These are phyloP conservation scores for Meripilus lineatus DNA, from an alignment of 1,284 basidiomycete species.

Conservation along the genomic window DNA sequence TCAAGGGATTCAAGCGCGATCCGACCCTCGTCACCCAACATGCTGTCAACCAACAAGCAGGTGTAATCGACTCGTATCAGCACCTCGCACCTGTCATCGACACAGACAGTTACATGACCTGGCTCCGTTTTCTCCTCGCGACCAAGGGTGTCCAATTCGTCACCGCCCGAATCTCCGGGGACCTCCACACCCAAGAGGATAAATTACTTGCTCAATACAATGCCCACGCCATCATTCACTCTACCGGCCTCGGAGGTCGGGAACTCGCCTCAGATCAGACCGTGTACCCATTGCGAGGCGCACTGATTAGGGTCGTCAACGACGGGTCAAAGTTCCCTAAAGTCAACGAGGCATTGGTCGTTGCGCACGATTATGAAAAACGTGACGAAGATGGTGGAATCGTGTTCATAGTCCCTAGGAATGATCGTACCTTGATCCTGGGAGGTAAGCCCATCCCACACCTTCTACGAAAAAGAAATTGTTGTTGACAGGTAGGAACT, in stretches of 20 bases:
- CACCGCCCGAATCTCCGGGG: conserved; percentile 24
- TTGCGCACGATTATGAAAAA: conserved; percentile 17
- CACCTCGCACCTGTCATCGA: conserved; percentile 31
- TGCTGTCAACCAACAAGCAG: conserved; percentile 24
- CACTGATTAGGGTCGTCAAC: conserved; percentile 33
- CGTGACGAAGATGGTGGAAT: conserved; percentile 17
- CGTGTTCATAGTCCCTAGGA: conserved; percentile 18
- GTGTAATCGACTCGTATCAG: conserved; percentile 32
- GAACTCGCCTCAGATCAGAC: conserved; percentile 29
- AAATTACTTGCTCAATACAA: conserved; percentile 24
- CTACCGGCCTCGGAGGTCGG: conserved; percentile 28
- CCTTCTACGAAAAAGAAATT: no score
- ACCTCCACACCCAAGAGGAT: conserved; percentile 26
- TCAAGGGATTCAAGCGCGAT: conserved; percentile 29
- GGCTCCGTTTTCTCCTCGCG: conserved; percentile 25
- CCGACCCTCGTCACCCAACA: conserved; percentile 16
- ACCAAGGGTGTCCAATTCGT: conserved; percentile 28
- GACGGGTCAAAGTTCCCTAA: conserved; percentile 32
- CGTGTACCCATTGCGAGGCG: conserved; percentile 34
- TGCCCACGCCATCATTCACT: conserved; percentile 32
- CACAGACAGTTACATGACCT: conserved; percentile 32
- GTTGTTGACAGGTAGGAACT: no score
- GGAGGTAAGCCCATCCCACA: conserved; percentile 11
- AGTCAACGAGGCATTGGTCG: conserved; percentile 28
- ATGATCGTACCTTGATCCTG: conserved; percentile 14